phyloP scores from a whole-genome alignment of 768 basidiomycete species.

The Hirschioporus abietinus region DNA sequence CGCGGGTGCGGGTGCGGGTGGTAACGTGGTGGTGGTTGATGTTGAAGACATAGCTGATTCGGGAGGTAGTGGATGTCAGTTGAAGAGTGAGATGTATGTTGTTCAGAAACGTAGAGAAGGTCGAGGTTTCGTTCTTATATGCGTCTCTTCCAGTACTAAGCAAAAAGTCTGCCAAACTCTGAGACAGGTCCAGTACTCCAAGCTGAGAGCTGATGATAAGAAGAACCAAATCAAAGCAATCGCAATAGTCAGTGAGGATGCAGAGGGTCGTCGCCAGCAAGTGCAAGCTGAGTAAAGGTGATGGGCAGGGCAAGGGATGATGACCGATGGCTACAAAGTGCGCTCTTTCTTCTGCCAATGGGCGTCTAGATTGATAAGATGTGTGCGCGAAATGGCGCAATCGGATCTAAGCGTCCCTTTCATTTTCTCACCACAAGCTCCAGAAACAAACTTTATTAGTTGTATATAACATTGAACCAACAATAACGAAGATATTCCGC shows the following conservation, averaged over 20 bases:
- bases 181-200: no score
- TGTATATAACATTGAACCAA: background rate
- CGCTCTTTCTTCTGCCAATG: background rate
- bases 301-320: background rate
- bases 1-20: slow-evolving; percentile 15
- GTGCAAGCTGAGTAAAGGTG: background rate
- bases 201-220: no score
- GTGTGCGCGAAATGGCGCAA: background rate
- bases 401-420: background rate
- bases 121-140: background rate
- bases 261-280: no score
- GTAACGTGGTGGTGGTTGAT: slow-evolving; percentile 4
- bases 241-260: no score
- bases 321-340: background rate
- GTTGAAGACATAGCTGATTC: background rate
- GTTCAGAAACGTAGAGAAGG: background rate
- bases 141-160: background rate
- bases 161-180: no score
- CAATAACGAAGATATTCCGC: background rate
- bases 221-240: background rate
- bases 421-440: background rate
- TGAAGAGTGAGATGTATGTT: background rate
- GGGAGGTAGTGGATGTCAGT: background rate
- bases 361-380: slow-evolving; percentile 5
- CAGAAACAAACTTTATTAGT: background rate